Evolutionary conservation across 106 monocot genomes (phyloP).

Genomic region (Platanthera guangdongensis): DNA sequence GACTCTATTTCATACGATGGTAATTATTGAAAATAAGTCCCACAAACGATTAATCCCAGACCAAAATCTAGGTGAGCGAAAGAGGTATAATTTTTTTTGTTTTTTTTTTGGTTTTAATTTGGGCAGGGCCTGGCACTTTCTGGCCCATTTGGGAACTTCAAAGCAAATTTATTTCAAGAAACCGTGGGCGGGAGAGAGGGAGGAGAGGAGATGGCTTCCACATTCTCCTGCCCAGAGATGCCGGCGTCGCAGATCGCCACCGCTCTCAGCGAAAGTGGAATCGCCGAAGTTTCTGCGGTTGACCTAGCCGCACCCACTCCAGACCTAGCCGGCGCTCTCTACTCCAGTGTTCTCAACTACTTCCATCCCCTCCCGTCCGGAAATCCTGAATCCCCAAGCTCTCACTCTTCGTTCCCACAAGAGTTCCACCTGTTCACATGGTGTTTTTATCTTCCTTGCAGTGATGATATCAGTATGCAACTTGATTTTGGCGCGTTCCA

Average conservation of each 20-base stretch:
- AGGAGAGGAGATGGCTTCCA: slow-evolving; percentile 5
- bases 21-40: no score
- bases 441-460: slow-evolving; percentile 7
- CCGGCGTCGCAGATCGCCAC: slow-evolving; percentile 23
- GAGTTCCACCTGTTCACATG: neutral
- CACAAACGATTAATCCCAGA: no score
- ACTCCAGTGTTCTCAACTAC: slow-evolving; percentile 26
- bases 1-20: no score
- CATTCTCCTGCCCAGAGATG: slow-evolving; percentile 28
- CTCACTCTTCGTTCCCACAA: neutral
- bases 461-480: slow-evolving; percentile 36
- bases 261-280: slow-evolving; percentile 13
- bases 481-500: slow-evolving; percentile 52
- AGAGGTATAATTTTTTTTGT: no score
- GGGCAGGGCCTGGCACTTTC: no score
- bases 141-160: neutral
- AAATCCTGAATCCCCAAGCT: slow-evolving; percentile 5
- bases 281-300: slow-evolving; percentile 16
- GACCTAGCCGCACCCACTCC: slow-evolving; percentile 34
- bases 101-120: no score
- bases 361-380: slow-evolving; percentile 35
- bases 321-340: slow-evolving; percentile 29
- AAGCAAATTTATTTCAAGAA: neutral
- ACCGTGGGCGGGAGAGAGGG: neutral
- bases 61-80: no score